A percentile compares a stretch with the other conserved stretches of the same genome.
Evolutionary conservation across 2,329 filamentous ascomycete genomes (phyloP).

Genomic region (Helicocarpus griseus): DNA sequence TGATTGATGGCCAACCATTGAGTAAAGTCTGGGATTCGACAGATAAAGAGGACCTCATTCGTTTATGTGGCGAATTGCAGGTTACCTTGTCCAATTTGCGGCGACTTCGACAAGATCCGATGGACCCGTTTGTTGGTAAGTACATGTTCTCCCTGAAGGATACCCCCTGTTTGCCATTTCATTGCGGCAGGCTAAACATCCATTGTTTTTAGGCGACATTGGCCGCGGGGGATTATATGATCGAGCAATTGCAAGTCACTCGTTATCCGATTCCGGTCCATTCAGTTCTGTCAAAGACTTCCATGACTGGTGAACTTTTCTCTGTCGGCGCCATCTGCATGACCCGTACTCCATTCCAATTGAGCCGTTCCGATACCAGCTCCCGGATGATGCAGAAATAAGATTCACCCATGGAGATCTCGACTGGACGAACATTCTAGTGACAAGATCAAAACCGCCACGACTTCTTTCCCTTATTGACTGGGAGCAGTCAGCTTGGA

Average conservation of each 20-base stretch:
- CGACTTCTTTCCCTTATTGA: conserved; percentile 19
- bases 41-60: conserved; percentile 8
- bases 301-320: conserved; percentile 24
- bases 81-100: conserved; percentile 16
- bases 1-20: conserved; percentile 19
- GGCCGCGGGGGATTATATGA: neutral
- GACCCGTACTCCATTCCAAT: conserved; percentile 19
- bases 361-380: conserved; percentile 20
- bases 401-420: conserved; percentile 28
- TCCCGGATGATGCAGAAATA: conserved; percentile 23
- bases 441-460: conserved; percentile 12
- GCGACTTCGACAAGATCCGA: conserved; percentile 17
- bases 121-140: conserved; percentile 21
- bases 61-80: conserved; percentile 14
- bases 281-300: conserved; percentile 21
- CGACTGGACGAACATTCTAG: conserved; percentile 25
- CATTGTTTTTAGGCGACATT: conserved; percentile 7
- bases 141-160: neutral
- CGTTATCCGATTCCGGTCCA: conserved; percentile 19
- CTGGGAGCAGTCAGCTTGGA: conserved; percentile 17
- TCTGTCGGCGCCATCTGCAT: conserved; percentile 15
- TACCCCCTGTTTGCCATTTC: too few relatives aligned
- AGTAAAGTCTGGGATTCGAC: conserved; percentile 20
- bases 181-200: too few relatives aligned
- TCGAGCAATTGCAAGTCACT: neutral